These are phyloP conservation scores for Cyberlindnera maritima DNA, from an alignment of 805 yeast species.

Conservation along the genomic window DNA sequence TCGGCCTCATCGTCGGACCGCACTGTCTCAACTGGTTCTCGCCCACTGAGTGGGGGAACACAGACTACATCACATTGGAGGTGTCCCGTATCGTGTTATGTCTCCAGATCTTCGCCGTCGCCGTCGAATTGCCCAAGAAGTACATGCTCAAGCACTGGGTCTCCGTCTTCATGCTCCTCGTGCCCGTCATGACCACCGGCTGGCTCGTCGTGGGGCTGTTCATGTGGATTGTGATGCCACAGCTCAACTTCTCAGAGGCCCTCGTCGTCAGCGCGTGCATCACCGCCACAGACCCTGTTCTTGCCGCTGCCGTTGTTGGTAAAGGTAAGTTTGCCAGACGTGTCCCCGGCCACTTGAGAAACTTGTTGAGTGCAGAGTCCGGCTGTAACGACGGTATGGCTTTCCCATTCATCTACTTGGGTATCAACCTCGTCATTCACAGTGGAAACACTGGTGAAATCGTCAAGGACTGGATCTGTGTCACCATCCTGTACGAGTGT, in stretches of 20 bases:
- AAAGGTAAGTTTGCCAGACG: conserved; percentile 88
- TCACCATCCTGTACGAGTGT: conserved; percentile 81
- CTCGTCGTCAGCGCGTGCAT: conserved; percentile 81
- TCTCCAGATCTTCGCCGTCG: conserved; percentile 89
- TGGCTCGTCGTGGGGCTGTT: conserved; percentile 83
- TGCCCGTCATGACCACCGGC: conserved; percentile 89
- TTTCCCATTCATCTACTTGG: conserved; percentile 78
- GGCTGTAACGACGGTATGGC: conserved; percentile 97
- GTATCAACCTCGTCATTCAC: conserved; percentile 66
- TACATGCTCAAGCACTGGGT: conserved; percentile 84
- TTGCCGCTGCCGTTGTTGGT: conserved; percentile 95
- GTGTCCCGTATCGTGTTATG: conserved; percentile 78
- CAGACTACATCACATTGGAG: conserved; percentile 80
- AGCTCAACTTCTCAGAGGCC: conserved; percentile 66
- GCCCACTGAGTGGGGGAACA: conserved; percentile 82
- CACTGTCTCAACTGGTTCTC: conserved; percentile 80
- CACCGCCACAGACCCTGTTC: conserved; percentile 93
- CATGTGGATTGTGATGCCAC: conserved; percentile 74
- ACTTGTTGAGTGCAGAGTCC: conserved; percentile 78
- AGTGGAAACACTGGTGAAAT: conserved; percentile 64
- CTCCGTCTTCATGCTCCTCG: conserved; percentile 67
- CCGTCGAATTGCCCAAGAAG: conserved; percentile 88
- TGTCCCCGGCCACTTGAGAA: conserved; percentile 90
- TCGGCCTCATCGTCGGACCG: conserved; percentile 86
- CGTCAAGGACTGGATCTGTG: conserved; percentile 74